A percentile compares a stretch with the other conserved stretches of the same genome.
phyloP scores from a whole-genome alignment of 345 rosid genomes.

The Eutrema japonicum region DNA sequence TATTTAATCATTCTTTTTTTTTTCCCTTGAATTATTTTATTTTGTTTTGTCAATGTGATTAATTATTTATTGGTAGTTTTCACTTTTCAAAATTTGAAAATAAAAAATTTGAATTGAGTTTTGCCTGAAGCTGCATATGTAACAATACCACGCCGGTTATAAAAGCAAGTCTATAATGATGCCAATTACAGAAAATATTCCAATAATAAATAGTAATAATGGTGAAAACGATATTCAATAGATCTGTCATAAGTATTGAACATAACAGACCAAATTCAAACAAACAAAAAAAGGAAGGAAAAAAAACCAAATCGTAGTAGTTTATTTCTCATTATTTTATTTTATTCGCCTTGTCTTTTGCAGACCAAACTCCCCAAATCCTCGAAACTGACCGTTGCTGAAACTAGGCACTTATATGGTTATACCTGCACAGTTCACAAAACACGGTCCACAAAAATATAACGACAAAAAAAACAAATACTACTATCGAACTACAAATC shows the following conservation, averaged over 20 bases:
- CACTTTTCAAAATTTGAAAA: constrained; percentile 27
- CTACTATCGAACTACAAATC: background rate
- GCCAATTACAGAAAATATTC: constrained; percentile 37
- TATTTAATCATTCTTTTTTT: background rate
- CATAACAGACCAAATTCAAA: constrained; percentile 28
- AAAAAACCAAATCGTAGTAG: background rate
- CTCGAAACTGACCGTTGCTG: constrained; percentile 39
- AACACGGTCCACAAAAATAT: too few species aligned
- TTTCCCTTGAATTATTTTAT: background rate
- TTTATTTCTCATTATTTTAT: constrained; percentile 14
- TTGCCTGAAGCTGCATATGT: constrained; percentile 17
- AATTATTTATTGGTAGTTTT: constrained; percentile 1
- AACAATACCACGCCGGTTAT: constrained; percentile 28
- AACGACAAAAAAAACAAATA: constrained; percentile 12
- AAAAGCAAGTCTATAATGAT: constrained; percentile 31
- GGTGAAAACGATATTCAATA: constrained; percentile 31
- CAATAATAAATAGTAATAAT: constrained; percentile 23
- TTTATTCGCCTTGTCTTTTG: constrained; percentile 34
- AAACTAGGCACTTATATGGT: constrained; percentile 22
- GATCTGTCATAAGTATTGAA: constrained; percentile 19
- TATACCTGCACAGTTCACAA: constrained; percentile 38
- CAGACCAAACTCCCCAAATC: constrained; percentile 41
- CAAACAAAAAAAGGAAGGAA: background rate
- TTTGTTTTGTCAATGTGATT: constrained; percentile 16
- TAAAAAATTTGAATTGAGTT: constrained; percentile 19